phyloP scores from a whole-genome alignment of 495 filamentous ascomycete species.

The Neurospora tetraspora region DNA sequence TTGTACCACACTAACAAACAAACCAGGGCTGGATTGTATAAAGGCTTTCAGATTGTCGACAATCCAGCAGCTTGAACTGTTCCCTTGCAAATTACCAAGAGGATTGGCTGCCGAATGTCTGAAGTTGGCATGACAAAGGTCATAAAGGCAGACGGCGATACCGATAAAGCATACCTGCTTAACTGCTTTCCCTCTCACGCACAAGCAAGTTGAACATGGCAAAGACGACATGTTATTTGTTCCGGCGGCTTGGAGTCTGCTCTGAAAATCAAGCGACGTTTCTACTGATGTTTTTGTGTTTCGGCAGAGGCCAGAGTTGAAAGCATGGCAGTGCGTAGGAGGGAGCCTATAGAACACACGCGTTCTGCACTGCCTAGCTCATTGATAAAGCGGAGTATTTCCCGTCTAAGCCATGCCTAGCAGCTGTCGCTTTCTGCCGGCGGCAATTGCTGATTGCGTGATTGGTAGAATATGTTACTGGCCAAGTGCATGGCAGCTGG shows the following conservation, averaged over 20 bases:
- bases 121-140: background rate
- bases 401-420: background rate
- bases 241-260: background rate
- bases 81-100: background rate
- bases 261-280: background rate
- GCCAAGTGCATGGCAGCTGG: background rate
- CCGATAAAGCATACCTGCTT: background rate
- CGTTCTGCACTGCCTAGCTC: background rate
- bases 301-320: background rate
- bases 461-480: background rate
- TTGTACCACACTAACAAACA: background rate
- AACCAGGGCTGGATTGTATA: background rate
- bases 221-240: background rate
- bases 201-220: background rate
- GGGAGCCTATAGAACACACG: background rate
- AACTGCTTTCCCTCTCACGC: background rate
- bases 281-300: background rate
- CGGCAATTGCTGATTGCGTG: background rate
- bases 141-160: background rate
- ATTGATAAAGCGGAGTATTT: background rate
- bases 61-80: background rate
- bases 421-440: background rate
- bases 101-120: background rate
- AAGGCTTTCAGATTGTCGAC: background rate
- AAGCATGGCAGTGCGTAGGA: background rate